phyloP scores from a whole-genome alignment of 2,329 filamentous ascomycete genomes.

The Cercospora sesami region DNA sequence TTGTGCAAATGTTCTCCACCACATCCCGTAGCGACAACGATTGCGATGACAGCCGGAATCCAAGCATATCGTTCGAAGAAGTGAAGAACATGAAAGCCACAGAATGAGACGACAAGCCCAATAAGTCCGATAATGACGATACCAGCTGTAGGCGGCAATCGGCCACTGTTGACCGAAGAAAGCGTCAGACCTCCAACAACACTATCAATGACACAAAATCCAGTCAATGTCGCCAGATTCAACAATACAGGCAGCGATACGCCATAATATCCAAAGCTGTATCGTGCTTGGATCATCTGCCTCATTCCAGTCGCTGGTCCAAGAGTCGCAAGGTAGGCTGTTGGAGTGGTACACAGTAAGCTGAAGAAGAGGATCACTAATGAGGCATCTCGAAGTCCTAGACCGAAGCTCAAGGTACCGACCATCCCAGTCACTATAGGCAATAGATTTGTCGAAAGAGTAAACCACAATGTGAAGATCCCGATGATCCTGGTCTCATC shows the following conservation, averaged over 20 bases:
- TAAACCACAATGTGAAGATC: conserved; percentile 63
- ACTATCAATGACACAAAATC: conserved; percentile 63
- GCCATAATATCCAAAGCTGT: conserved; percentile 60
- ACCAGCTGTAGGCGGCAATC: conserved; percentile 56
- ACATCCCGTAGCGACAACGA: conserved; percentile 45
- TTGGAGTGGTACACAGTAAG: conserved; percentile 54
- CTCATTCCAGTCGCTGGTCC: conserved; percentile 65
- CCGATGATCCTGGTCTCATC: conserved; percentile 56
- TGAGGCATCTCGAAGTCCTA: conserved; percentile 57
- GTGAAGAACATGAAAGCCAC: conserved; percentile 54
- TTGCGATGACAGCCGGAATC: conserved; percentile 45
- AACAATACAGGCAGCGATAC: conserved; percentile 62
- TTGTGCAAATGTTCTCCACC: conserved; percentile 44
- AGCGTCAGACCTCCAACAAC: conserved; percentile 61
- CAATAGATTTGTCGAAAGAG: conserved; percentile 57
- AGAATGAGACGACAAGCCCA: conserved; percentile 62
- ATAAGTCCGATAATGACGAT: conserved; percentile 62
- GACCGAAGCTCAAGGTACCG: conserved; percentile 56
- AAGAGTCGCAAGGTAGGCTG: conserved; percentile 59
- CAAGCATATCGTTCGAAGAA: conserved; percentile 47
- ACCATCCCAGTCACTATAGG: conserved; percentile 66
- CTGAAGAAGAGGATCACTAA: conserved; percentile 66
- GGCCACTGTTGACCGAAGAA: conserved; percentile 51
- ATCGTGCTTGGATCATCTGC: conserved; percentile 66
- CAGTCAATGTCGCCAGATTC: conserved; percentile 62